Evolutionary conservation across 164 flowering plant species (phyloP), one percentile per base, ranked within the genome.

Genomic region (Euptelea pleiosperma): DNA sequence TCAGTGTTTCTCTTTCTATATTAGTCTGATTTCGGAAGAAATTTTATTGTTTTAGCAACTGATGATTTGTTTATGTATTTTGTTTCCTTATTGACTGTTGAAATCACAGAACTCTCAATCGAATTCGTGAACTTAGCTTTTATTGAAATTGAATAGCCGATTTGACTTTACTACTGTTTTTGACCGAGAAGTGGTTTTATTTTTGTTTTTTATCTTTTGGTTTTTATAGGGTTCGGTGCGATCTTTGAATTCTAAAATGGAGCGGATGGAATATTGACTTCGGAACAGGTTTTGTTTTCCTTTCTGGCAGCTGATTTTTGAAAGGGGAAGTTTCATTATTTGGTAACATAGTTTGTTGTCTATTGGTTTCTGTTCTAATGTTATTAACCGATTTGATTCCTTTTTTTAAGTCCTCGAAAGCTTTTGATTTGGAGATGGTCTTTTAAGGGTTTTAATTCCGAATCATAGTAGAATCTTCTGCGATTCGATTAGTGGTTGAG

Each of bases 381-480:
- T 53, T 46, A 30, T 42, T 45, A 24, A 40, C 29, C 26, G 6
- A 3, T 44, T 21, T 28, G 21, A 8, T 64, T 39, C 29, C 11
- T 47, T 19, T 14, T 14, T 18, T 4, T 48, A 14, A 24, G 26
- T 15, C 29, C 11, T 63, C n/a, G 36, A 36, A 44, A 39, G 36
- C 9, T 10, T 7, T n/a, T 60, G 39, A 26, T 41, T 43, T n/a
- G n/a, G n/a, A 41, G 29, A 43, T 28, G 8, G 28, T n/a, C n/a
- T 30, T 39, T n/a, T n/a, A 6, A 3, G 57, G 47, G 41, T 33
- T 33, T 19, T 21, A 15, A 37, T 18, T n/a, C 3, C 5, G n/a
- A 31, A 8, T 6, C 31, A 55, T 4, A 15, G 28, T 30, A 16
- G 44, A 34, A n/a, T 57, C 33, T 64, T 48, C 47, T 64, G 55